Percentiles rank a stretch among this genome's conserved stretches.
phyloP scores from a whole-genome alignment of 768 basidiomycete genomes.

The Tephrocybe sp. region DNA sequence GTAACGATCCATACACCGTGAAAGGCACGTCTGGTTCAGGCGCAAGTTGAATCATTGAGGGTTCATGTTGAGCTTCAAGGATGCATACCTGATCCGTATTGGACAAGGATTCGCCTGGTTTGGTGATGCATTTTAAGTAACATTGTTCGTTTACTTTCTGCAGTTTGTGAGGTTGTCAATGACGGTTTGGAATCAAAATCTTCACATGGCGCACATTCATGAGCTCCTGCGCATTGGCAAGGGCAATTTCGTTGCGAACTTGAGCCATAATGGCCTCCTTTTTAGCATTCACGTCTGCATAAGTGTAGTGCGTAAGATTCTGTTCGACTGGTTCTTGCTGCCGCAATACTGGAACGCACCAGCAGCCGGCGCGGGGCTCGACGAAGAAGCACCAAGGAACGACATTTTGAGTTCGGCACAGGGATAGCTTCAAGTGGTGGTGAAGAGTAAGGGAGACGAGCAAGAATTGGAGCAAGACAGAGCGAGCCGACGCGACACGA shows the following conservation, averaged over 20 bases:
- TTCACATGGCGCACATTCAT: slow-evolving; percentile 54
- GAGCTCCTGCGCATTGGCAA: slow-evolving; percentile 77
- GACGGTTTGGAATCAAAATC: neutral
- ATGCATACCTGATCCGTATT: slow-evolving; percentile 65
- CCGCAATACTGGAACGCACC: neutral
- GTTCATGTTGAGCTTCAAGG: slow-evolving; percentile 1
- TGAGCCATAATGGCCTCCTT: slow-evolving; percentile 61
- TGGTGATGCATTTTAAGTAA: slow-evolving; percentile 72
- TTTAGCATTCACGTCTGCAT: slow-evolving; percentile 40
- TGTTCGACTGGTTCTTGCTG: neutral
- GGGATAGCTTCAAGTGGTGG: slow-evolving; percentile 11
- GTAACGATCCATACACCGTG: slow-evolving; percentile 77
- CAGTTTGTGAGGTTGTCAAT: neutral
- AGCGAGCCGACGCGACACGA: slow-evolving; percentile 8
- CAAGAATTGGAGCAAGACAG: slow-evolving; percentile 10
- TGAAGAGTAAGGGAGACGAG: slow-evolving; percentile 23
- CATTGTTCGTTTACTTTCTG: slow-evolving; percentile 82
- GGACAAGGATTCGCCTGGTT: slow-evolving; percentile 68
- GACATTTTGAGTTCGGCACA: slow-evolving; percentile 1
- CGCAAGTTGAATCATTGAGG: neutral
- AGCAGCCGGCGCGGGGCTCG: neutral
- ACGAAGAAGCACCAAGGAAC: slow-evolving; percentile 5
- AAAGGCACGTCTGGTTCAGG: slow-evolving; percentile 62
- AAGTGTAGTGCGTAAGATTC: neutral
- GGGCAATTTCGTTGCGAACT: slow-evolving; percentile 66